Evolutionary conservation across 108 stramenopile species (phyloP).

Genomic region (Skeletonema costatum): DNA sequence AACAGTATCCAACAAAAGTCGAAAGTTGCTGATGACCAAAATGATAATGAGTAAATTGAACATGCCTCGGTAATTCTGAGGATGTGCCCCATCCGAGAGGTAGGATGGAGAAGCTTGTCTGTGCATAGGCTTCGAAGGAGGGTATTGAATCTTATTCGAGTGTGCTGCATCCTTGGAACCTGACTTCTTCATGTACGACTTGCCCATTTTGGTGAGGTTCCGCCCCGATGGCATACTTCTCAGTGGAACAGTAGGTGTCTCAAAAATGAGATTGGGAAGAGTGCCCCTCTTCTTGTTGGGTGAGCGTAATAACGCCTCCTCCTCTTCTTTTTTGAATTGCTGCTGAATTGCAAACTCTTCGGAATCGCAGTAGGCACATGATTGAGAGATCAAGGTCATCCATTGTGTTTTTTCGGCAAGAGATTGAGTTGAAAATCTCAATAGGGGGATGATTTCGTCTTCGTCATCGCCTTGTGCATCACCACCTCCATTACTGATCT

Average conservation of each 20-base stretch:
- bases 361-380: constrained; percentile 78
- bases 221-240: constrained; percentile 45
- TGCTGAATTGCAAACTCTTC: constrained; percentile 57
- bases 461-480: constrained; percentile 47
- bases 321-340: constrained; percentile 33
- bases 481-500: neutral
- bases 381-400: constrained; percentile 71
- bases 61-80: constrained; percentile 82
- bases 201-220: constrained; percentile 20
- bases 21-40: constrained; percentile 76
- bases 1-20: constrained; percentile 64
- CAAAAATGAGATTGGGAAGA: constrained; percentile 33
- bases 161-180: constrained; percentile 44
- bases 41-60: constrained; percentile 83
- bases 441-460: constrained; percentile 64
- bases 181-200: constrained; percentile 54
- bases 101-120: constrained; percentile 58
- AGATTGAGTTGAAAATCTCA: constrained; percentile 77
- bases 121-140: constrained; percentile 76
- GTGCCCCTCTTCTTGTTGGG: constrained; percentile 29
- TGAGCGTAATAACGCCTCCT: constrained; percentile 34
- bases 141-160: constrained; percentile 59
- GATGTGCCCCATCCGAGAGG: constrained; percentile 59
- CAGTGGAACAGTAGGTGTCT: constrained; percentile 25
- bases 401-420: constrained; percentile 73